A percentile compares a stretch with the other conserved stretches of the same genome.
Conservation (phyloP, 202 grass and related monocot genomes). For the Setaria italica region DNA sequence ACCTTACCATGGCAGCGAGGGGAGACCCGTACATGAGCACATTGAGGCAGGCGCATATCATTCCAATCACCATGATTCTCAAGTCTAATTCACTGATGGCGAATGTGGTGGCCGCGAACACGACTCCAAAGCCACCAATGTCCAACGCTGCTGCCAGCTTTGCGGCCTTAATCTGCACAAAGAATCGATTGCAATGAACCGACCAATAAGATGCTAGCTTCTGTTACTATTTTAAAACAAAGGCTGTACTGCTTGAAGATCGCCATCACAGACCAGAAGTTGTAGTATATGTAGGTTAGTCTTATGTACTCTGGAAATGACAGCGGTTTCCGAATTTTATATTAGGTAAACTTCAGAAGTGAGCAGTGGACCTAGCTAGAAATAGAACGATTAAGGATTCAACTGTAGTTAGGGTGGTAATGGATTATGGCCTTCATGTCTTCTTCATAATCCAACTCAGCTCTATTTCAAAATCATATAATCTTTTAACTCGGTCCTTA, state of each 20-base stretch:
- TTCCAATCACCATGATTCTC: slow-evolving; percentile 58
- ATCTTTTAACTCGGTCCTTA: no score
- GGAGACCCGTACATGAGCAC: slow-evolving; percentile 74
- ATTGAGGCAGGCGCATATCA: slow-evolving; percentile 59
- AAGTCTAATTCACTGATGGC: slow-evolving; percentile 23
- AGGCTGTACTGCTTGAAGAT: neutral
- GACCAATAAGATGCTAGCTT: neutral
- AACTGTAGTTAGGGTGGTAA: no score
- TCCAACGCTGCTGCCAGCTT: slow-evolving; percentile 54
- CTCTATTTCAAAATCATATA: no score
- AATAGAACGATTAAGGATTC: neutral
- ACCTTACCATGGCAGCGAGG: slow-evolving; percentile 59
- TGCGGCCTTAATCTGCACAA: slow-evolving; percentile 45
- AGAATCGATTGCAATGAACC: neutral
- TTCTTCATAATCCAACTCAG: no score
- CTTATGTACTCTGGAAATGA: neutral
- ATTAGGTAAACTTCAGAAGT: neutral
- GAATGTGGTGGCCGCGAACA: slow-evolving; percentile 50
- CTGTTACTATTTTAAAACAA: neutral
- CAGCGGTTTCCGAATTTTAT: neutral
- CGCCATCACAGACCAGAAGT: neutral
- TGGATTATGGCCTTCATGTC: no score
- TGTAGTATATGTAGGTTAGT: neutral
- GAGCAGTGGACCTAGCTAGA: neutral
- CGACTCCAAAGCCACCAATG: slow-evolving; percentile 55